Percentiles rank a stretch among this genome's conserved stretches.
phyloP scores from a whole-genome alignment of 192 early-diverging fungal species.

The Coemansia sp. region DNA sequence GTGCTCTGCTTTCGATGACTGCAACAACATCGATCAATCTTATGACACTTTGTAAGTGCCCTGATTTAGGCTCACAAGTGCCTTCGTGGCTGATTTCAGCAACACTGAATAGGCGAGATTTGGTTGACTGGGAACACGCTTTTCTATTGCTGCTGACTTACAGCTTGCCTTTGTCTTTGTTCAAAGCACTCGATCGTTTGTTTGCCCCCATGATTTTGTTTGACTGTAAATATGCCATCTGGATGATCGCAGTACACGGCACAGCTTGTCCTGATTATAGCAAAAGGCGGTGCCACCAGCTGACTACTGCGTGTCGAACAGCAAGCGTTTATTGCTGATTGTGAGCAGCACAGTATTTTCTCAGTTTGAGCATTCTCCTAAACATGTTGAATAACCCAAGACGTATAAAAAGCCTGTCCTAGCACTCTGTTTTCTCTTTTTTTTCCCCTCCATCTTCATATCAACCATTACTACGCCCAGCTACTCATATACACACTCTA shows the following conservation, averaged over 20 bases:
- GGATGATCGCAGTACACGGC: neutral
- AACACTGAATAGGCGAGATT: neutral
- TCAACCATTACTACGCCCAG: neutral
- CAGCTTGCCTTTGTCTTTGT: neutral
- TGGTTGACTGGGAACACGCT: neutral
- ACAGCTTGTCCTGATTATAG: neutral
- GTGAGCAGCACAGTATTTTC: neutral
- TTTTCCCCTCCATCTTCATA: neutral
- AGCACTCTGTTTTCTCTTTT: neutral
- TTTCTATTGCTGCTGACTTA: neutral
- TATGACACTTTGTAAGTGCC: neutral
- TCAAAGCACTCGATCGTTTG: neutral
- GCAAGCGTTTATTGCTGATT: neutral
- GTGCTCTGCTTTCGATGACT: neutral
- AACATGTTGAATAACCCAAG: neutral
- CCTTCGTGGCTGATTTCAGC: neutral
- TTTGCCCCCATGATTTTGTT: neutral
- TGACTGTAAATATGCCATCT: neutral
- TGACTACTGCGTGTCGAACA: neutral
- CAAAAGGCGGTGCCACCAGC: neutral
- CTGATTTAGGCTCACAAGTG: slow-evolving; percentile 2
- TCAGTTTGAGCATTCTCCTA: neutral
- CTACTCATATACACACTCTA: neutral
- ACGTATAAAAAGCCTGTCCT: neutral
- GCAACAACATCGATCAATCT: neutral